phyloP scores from a whole-genome alignment of 2,329 filamentous ascomycete genomes.

The Microcera coccophila region DNA sequence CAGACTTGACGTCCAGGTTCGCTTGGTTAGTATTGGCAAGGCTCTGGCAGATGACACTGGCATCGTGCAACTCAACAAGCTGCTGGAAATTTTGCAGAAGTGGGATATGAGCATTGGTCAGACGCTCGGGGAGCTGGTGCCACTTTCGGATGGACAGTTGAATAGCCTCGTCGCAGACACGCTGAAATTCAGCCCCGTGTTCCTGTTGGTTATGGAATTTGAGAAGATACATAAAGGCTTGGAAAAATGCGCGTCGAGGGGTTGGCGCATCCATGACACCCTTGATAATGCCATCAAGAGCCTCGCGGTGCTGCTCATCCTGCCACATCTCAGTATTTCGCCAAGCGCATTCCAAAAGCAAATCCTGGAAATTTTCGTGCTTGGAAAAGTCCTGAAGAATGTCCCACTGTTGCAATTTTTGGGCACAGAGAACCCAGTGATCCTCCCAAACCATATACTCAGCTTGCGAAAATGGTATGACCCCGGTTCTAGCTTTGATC shows the following conservation, averaged over 20 bases:
- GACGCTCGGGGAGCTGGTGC: constrained; percentile 91
- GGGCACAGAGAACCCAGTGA: constrained; percentile 95
- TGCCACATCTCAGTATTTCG: constrained; percentile 94
- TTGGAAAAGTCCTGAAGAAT: constrained; percentile 96
- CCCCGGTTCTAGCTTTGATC: constrained; percentile 92
- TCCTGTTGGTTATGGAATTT: constrained; percentile 92
- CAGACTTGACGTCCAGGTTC: constrained; percentile 91
- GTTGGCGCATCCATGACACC: constrained; percentile 97
- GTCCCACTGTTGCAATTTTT: constrained; percentile 99
- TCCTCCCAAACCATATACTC: constrained; percentile 99
- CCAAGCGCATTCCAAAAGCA: constrained; percentile 94
- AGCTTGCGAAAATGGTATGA: constrained; percentile 91
- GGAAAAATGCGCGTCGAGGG: constrained; percentile 90
- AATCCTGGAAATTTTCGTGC: constrained; percentile 96
- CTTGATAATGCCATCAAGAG: constrained; percentile 89
- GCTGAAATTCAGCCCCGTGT: constrained; percentile 71
- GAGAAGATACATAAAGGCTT: constrained; percentile 93
- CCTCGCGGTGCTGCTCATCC: constrained; percentile 77
- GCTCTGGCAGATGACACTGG: constrained; percentile 92
- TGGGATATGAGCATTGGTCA: constrained; percentile 93
- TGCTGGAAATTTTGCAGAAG: constrained; percentile 97
- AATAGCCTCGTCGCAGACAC: constrained; percentile 92
- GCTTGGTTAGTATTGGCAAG: constrained; percentile 75
- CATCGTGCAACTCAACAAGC: constrained; percentile 93
- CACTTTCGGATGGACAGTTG: constrained; percentile 97